Evolutionary conservation across 768 basidiomycete genomes (phyloP), one percentile per base, ranked within the genome.

Genomic region (Phanerodontia chrysosporium): DNA sequence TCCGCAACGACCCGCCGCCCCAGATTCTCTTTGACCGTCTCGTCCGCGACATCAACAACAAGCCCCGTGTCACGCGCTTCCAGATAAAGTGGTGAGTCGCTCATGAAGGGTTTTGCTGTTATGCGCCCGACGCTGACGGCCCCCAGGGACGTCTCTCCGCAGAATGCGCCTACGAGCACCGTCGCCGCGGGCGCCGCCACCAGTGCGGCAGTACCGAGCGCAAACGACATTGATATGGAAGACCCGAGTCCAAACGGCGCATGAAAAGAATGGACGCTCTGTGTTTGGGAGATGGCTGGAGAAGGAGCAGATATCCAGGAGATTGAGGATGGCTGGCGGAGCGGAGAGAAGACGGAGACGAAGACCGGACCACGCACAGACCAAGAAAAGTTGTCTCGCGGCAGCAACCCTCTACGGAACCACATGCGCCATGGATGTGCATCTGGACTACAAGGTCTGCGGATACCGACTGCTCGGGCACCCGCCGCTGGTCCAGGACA

Each of bases 21-120:
- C 65, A 67, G 36, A 90, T 93, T 53, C 73, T 83, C 68, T 90
- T 94, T 69, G 89, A 95, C 25, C 77, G 85, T 46, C 75, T 99
- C 28, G 84, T 91, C 61, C 80, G 97, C 63, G 92, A 95, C 66
- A 87, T 98, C 70, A 94, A 86, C 64, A 80, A 86, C 51, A 98
- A 97, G 67, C 94, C 95, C 30, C 81, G 95, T 49, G 97, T 99
- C 36, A 99, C 97, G 52, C 80, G 95, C 52, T 92, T 92, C 67
- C 89, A 92, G 69, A 92, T 92, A 62, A 90, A 89, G 74, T 92
- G 90, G 90, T 88, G 60, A 16, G 87, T 67, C 28, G 16, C 29
- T 12, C 24, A 14, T n/a, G n/a, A n/a, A n/a, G 13, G 13, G 14
- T 16, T 3, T 14, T 35, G 60, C 44, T 46, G 1, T 45, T 28